Evolutionary conservation across 306 rosid species (phyloP), one percentile per base, ranked within the genome.

Genomic region (Medicago lupulina): DNA sequence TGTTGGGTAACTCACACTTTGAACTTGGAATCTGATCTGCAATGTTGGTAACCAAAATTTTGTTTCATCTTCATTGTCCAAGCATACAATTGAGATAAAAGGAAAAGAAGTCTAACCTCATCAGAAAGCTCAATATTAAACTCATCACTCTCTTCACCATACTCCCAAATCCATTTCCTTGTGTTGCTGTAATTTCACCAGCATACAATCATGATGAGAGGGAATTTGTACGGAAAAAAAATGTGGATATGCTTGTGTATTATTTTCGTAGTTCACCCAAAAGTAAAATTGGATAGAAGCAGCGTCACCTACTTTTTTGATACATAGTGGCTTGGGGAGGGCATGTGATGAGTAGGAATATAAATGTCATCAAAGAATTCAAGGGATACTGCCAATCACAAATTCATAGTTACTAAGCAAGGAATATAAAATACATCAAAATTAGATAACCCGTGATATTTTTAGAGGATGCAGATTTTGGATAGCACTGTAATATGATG

Each of bases 311-410:
- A 50, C 44, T 83, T 85, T 49, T 36, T 43, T 15, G 87, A 46
- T 68, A 8, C 77, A 76, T 74, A 84, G 83, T 63, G 70, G 7
- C 85, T 88, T 58, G 87, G 92, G 72, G 4, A 10, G 39, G 94
- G 93, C 44, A 93, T n/a, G 58, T 86, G 85, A 75, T 87, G 83
- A 50, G 7, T 63, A 28, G 92, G 96, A 73, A 91, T 58, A 58
- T 86, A 87, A 67, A 93, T 86, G 73, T 93, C 98, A 34, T 91
- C 92, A 61, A 93, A 93, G 88, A 91, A 91, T 80, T 90, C 98
- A 78, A 93, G 86, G 8, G 92, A 84, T 68, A 93, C 96, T 93
- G 96, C 74, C 83, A 82, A 76, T 18, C 74, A 76, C 21, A 74
- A 38, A 80, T 68, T 49, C 76, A 82, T 55, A 47, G 69, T 78